Conservation (phyloP, 768 basidiomycete genomes). For the Dacryopinax primogenitus region DNA sequence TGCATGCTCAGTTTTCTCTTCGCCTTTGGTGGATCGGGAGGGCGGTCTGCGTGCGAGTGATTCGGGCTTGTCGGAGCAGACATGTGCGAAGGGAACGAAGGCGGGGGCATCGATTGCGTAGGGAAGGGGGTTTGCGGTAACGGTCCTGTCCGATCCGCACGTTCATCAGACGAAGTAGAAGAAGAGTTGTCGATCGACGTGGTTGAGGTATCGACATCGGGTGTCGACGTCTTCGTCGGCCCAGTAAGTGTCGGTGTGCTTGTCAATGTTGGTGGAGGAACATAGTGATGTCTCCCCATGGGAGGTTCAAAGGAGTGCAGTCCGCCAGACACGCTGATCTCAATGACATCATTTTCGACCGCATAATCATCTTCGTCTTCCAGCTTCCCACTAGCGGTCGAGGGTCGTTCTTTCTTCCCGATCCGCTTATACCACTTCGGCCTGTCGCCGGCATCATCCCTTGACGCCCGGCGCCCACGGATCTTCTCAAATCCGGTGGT, state of each 20-base stretch:
- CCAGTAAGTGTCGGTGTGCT: background rate
- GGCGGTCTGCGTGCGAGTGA: background rate
- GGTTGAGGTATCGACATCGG: too few species aligned
- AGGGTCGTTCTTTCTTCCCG: background rate
- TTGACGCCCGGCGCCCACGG: background rate
- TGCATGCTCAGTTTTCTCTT: slow-evolving; percentile 1
- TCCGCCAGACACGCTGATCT: background rate
- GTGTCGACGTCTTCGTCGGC: too few species aligned
- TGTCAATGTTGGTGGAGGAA: background rate
- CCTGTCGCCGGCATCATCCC: background rate
- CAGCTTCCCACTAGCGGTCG: background rate
- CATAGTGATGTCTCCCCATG: background rate
- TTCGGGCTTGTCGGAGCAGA: background rate
- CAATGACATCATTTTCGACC: background rate
- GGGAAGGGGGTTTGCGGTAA: slow-evolving; percentile 26
- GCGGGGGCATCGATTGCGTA: slow-evolving; percentile 25
- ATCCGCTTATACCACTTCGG: background rate
- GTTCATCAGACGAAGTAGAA: background rate
- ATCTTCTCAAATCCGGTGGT: background rate
- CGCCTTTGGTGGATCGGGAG: background rate
- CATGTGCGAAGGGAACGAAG: background rate
- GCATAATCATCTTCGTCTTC: background rate
- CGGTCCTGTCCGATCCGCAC: slow-evolving; percentile 12
- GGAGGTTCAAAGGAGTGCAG: background rate
- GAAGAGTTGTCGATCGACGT: background rate